Percentiles rank a stretch among this genome's conserved stretches.
Conservation (phyloP, 2,329 filamentous ascomycete species). For the Epichloe coenophiala region DNA sequence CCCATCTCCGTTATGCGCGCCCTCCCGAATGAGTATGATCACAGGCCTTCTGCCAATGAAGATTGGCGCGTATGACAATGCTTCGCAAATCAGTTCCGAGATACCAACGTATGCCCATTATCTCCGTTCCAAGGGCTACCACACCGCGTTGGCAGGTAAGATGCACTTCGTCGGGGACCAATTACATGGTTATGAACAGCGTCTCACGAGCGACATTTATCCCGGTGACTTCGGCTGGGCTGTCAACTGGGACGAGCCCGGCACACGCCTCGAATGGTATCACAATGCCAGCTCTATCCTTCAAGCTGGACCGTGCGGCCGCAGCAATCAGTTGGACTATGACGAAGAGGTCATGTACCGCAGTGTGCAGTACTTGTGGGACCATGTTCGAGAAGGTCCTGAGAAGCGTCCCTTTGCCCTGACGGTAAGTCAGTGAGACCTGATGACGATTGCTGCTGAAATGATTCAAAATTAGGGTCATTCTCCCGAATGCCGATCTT, state of each 20-base stretch:
- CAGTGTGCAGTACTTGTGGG: constrained; percentile 78
- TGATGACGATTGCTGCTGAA: neutral
- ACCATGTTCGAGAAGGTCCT: constrained; percentile 71
- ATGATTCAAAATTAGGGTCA: neutral
- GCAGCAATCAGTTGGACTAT: constrained; percentile 91
- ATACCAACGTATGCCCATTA: constrained; percentile 90
- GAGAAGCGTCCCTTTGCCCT: constrained; percentile 67
- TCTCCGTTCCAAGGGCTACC: constrained; percentile 70
- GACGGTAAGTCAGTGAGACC: constrained; percentile 35
- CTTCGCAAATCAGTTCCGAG: constrained; percentile 69
- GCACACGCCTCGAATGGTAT: constrained; percentile 81
- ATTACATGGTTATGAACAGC: constrained; percentile 83
- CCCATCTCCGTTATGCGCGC: constrained; percentile 83
- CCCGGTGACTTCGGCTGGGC: constrained; percentile 90
- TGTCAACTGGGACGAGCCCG: constrained; percentile 89
- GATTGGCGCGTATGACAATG: constrained; percentile 88
- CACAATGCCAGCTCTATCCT: constrained; percentile 91
- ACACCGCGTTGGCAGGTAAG: constrained; percentile 84
- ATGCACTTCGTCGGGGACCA: constrained; percentile 98
- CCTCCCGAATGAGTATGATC: constrained; percentile 89
- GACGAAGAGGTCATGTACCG: constrained; percentile 94
- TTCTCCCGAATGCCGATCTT: neutral
- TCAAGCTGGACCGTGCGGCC: constrained; percentile 76
- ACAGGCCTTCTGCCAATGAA: constrained; percentile 82
- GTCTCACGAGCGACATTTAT: constrained; percentile 91